Evolutionary conservation across 768 basidiomycete species (phyloP).

Genomic region (Lentinula sp.): DNA sequence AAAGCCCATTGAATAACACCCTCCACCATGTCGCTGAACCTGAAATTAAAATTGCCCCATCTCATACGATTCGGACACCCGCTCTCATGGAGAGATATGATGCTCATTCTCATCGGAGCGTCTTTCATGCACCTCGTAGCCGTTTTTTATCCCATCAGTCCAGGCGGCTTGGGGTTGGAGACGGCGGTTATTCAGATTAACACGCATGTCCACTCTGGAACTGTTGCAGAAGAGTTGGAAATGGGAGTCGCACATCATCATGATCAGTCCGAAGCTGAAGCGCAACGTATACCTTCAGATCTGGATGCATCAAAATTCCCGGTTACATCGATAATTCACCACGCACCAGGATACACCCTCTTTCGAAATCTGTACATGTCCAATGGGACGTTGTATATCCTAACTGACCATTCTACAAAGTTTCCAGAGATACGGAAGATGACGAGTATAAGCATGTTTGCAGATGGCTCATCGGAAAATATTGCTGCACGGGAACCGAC

Average conservation of each 20-base stretch:
- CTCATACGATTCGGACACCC: too few relatives aligned
- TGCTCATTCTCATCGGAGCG: not conserved
- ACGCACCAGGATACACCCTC: conserved; percentile 81
- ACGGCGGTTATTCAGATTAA: not conserved
- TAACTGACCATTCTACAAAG: conserved; percentile 14
- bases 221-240: not conserved
- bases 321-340: conserved; percentile 50
- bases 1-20: too few relatives aligned
- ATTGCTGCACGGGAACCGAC: conserved; percentile 65
- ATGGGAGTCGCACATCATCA: not conserved
- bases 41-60: too few relatives aligned
- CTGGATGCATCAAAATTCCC: conserved; percentile 24
- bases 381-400: conserved; percentile 76
- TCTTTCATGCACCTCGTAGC: not conserved
- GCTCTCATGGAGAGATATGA: not conserved
- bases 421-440: conserved; percentile 51
- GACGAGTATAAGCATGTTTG: conserved; percentile 60
- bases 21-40: too few relatives aligned
- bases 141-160: not conserved
- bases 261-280: too few relatives aligned
- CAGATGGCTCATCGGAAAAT: conserved; percentile 57
- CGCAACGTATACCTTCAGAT: too few relatives aligned
- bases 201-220: not conserved
- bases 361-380: conserved; percentile 82
- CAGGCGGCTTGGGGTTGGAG: too few relatives aligned